Evolutionary conservation across 2,329 filamentous ascomycete species (phyloP), one percentile per base, ranked within the genome.

Genomic region (Didymella pinodella): DNA sequence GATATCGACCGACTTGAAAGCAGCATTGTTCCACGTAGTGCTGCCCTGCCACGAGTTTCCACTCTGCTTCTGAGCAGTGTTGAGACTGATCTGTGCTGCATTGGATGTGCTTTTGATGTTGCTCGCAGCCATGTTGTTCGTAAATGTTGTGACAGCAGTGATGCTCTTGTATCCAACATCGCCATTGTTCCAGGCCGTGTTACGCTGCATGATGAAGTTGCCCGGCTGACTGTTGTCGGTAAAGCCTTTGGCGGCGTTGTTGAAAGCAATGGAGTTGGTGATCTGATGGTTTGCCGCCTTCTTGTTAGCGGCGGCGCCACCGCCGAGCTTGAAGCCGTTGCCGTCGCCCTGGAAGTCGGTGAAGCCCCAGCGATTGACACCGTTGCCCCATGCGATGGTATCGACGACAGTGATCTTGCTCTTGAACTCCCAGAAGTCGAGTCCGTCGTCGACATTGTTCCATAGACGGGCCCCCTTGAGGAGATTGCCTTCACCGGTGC

Each of bases 381-480:
- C 81, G 54, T 83, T 83, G 22, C 80, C 80, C 79, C 79, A 83
- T 0, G 80, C 66, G 34, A 81, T 74, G 0, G 78, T 79, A 41
- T 83, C 80, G 28, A 81, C 72, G 38, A 83, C 73, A 0, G 79
- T 81, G 11, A 82, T 63, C 7, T 76, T 68, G 6, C 77, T 80
- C 52, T 75, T 77, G 59, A 82, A 83, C 69, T 73, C 69, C 66
- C 68, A 82, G 0, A 82, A 68, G 62, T 82, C 80, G 5, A 82
- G 70, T 1, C 82, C 82, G 51, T 84, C 82, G 38, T 84, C 82
- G 7, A 83, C 82, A 31, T 84, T 84, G 52, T 84, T 77, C 80
- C 80, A 84, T 0, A 83, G 73, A 18, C 82, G 77, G 0, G 80
- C 78, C 6, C 79, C 80, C 28, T 77, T 76, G 7, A 83, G 63